These are phyloP conservation scores for Stenogyne calaminthoides DNA, from an alignment of 305 asterid genomes.

Conservation along the genomic window DNA sequence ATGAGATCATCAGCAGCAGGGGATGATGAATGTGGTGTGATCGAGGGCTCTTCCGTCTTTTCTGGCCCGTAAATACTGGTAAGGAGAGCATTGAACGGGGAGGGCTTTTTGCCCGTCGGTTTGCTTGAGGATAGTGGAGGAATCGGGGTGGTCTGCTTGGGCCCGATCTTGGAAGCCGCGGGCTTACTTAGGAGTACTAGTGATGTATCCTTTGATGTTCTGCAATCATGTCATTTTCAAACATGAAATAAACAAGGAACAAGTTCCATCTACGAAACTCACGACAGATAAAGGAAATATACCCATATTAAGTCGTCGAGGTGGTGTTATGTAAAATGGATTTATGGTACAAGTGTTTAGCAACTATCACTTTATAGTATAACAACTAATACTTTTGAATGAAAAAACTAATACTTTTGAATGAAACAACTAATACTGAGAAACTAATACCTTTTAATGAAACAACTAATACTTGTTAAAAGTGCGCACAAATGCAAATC, in stretches of 20 bases:
- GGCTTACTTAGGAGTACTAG: constrained; percentile 57
- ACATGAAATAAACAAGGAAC: background rate
- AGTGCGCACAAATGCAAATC: no score
- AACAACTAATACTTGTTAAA: no score
- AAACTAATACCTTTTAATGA: no score
- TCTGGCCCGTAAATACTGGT: constrained; percentile 57
- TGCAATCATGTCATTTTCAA: constrained; percentile 36
- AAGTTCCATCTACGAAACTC: background rate
- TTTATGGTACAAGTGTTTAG: no score
- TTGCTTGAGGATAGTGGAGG: no score
- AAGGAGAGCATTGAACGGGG: constrained; percentile 61
- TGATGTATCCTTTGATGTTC: constrained; percentile 72
- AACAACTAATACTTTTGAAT: no score
- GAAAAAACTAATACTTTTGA: no score
- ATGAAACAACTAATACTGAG: no score
- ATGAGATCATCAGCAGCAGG: constrained; percentile 56
- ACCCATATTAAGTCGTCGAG: no score
- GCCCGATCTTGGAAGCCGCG: constrained; percentile 38
- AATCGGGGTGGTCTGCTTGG: background rate
- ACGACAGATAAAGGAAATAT: no score
- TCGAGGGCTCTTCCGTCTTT: constrained; percentile 31
- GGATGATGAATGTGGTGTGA: constrained; percentile 51
- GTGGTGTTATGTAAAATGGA: no score
- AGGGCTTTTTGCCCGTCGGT: constrained; percentile 35
- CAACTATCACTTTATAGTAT: no score